Evolutionary conservation across 441 rosid genomes (phyloP).

Genomic region (Syzygium malaccense): DNA sequence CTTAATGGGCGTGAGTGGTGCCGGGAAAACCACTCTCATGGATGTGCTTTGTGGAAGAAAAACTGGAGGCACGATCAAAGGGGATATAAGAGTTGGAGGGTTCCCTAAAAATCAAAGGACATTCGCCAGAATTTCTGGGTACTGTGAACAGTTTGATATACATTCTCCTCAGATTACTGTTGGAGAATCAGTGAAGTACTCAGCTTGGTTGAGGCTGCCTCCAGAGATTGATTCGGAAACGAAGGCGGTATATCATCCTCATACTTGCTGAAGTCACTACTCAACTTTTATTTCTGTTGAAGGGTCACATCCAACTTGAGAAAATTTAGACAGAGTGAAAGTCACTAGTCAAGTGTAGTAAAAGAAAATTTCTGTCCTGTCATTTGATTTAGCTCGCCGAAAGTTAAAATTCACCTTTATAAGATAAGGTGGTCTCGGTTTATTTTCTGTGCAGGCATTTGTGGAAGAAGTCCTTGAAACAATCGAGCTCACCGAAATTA

Average conservation of each 20-base stretch:
- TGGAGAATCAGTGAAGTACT: not conserved
- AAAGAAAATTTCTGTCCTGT: not conserved
- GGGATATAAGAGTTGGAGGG: slow-evolving; percentile 1
- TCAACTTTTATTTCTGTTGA: not conserved
- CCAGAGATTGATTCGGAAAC: not conserved
- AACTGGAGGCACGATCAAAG: not conserved
- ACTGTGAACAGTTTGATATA: slow-evolving; percentile 1
- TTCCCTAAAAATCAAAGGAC: not conserved
- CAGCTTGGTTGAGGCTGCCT: slow-evolving; percentile 5
- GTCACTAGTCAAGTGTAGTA: not conserved
- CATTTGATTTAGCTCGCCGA: not conserved
- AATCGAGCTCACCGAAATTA: not conserved
- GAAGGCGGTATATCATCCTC: not conserved
- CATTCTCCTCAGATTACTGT: not conserved
- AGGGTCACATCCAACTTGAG: not conserved
- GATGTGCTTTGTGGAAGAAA: slow-evolving; percentile 1
- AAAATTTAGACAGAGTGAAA: not conserved
- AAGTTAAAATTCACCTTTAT: not conserved
- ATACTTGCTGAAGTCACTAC: not conserved
- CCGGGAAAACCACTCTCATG: slow-evolving; percentile 1
- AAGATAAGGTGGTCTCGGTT: not conserved
- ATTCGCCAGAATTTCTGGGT: not conserved
- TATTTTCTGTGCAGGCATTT: not conserved
- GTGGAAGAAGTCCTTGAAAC: not conserved
- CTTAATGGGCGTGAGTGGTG: slow-evolving; percentile 1